A percentile compares a stretch with the other conserved stretches of the same genome.
phyloP scores from a whole-genome alignment of 306 rosid species.

The apple (Malus domestica) region DNA sequence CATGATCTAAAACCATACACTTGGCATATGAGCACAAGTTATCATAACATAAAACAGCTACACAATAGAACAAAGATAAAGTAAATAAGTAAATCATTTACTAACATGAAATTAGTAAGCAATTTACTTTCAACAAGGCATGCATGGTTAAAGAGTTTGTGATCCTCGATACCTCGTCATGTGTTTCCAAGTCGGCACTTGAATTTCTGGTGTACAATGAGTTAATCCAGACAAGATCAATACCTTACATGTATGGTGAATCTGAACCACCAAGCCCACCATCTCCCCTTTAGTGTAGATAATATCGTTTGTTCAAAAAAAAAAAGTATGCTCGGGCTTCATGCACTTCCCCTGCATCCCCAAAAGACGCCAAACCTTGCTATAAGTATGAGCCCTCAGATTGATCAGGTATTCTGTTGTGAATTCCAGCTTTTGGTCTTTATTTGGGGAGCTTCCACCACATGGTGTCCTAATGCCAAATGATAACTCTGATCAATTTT shows the following conservation, averaged over 20 bases:
- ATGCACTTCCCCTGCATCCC: constrained; percentile 55
- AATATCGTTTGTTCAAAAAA: no score
- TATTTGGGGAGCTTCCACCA: constrained; percentile 68
- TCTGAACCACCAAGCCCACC: no score
- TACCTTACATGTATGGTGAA: constrained; percentile 77
- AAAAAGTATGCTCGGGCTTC: constrained; percentile 43
- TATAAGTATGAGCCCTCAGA: constrained; percentile 39
- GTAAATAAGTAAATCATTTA: no score
- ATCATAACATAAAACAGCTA: no score
- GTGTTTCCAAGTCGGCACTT: constrained; percentile 53
- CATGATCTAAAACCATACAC: no score
- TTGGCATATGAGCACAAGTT: no score
- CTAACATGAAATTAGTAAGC: no score
- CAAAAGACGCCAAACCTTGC: constrained; percentile 50
- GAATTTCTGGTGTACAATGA: constrained; percentile 81
- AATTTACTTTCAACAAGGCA: constrained; percentile 10
- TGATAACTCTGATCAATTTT: no score
- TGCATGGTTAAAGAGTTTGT: constrained; percentile 58
- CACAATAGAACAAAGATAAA: no score
- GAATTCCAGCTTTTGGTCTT: constrained; percentile 63
- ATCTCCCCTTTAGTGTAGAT: no score
- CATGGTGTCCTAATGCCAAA: constrained; percentile 33
- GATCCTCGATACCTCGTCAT: constrained; percentile 63
- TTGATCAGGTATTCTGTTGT: constrained; percentile 56
- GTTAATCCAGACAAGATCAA: constrained; percentile 46